These are phyloP conservation scores for Gigaspora rosea DNA, from an alignment of 192 early-diverging fungal genomes.

Conservation along the genomic window DNA sequence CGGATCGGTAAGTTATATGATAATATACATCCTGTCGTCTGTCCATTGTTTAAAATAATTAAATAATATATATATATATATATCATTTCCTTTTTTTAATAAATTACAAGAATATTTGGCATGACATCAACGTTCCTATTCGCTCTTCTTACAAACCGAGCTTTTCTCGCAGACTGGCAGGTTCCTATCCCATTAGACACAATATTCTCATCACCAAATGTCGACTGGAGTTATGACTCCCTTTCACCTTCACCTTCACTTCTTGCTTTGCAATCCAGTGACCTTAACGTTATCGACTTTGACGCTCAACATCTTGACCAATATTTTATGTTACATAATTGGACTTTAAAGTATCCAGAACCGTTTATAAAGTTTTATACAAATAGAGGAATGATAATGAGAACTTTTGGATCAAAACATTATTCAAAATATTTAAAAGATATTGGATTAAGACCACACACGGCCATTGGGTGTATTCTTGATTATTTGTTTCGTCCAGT, in stretches of 20 bases:
- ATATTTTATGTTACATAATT: constrained; percentile 20
- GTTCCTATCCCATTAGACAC: constrained; percentile 40
- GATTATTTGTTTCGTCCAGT: constrained; percentile 48
- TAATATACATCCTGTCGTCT: too few relatives aligned
- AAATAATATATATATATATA: background rate
- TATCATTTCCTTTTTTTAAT: background rate
- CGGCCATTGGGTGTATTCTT: constrained; percentile 46
- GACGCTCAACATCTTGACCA: constrained; percentile 12
- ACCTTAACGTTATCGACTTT: constrained; percentile 4
- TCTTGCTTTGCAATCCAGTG: background rate
- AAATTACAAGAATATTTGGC: constrained; percentile 29
- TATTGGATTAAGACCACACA: constrained; percentile 44
- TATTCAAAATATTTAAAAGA: constrained; percentile 35
- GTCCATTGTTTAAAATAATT: background rate
- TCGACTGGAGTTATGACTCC: constrained; percentile 46
- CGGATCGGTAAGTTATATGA: constrained; percentile 41
- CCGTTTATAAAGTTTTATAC: constrained; percentile 39
- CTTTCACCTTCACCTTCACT: background rate
- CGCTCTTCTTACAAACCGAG: constrained; percentile 43
- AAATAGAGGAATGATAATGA: constrained; percentile 46
- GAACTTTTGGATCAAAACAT: constrained; percentile 41
- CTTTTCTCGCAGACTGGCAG: constrained; percentile 47
- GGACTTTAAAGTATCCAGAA: constrained; percentile 26
- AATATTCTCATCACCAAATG: constrained; percentile 43
- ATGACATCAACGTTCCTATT: constrained; percentile 52